A percentile compares a stretch with the other conserved stretches of the same genome.
These are phyloP conservation scores for Suillus discolor DNA, from an alignment of 768 basidiomycete genomes.

Conservation along the genomic window DNA sequence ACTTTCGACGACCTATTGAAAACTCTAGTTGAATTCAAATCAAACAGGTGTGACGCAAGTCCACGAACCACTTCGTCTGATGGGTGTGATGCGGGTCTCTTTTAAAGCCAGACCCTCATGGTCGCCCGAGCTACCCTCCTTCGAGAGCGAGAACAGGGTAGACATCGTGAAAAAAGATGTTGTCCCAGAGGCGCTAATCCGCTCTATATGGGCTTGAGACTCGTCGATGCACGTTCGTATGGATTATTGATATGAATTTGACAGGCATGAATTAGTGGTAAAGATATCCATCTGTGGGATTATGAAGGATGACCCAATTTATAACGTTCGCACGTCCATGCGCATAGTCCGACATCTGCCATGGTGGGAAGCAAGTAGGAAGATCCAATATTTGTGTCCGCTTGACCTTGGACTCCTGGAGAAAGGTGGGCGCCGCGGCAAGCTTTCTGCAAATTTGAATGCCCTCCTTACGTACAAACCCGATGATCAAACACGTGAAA, in stretches of 20 bases:
- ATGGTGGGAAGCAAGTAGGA: too few relatives aligned
- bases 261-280: not conserved
- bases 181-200: not conserved
- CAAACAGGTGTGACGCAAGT: not conserved
- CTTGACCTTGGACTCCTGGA: too few relatives aligned
- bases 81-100: not conserved
- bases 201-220: not conserved
- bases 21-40: not conserved
- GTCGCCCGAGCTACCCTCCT: constrained; percentile 12
- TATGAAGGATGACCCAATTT: not conserved
- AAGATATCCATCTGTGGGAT: not conserved
- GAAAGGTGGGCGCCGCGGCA: too few relatives aligned
- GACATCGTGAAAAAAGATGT: constrained; percentile 6
- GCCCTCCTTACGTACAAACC: too few relatives aligned
- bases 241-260: not conserved
- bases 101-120: constrained; percentile 5
- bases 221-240: constrained; percentile 13
- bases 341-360: too few relatives aligned
- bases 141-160: constrained; percentile 3
- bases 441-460: too few relatives aligned
- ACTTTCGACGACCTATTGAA: constrained; percentile 22
- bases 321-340: too few relatives aligned
- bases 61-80: constrained; percentile 7
- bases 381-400: too few relatives aligned
- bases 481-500: too few relatives aligned